Percentiles rank a stretch among this genome's conserved stretches.
These are phyloP conservation scores for Globisporangium middletonii DNA, from an alignment of 352 stramenopile species.

Conservation along the genomic window DNA sequence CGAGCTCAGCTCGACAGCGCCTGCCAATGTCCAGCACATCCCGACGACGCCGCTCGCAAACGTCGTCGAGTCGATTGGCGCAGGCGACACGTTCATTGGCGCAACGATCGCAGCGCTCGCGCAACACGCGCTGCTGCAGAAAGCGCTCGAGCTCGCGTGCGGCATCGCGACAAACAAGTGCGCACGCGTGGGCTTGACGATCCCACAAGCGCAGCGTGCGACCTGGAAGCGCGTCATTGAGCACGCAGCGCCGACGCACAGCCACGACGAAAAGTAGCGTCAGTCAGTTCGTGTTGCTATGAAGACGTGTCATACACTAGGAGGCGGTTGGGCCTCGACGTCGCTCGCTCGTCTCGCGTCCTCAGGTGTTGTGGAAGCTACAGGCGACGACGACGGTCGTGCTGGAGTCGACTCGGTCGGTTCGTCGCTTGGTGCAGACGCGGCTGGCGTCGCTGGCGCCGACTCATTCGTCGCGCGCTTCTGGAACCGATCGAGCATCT, in stretches of 20 bases:
- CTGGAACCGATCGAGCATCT: slow-evolving; percentile 7
- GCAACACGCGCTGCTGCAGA: slow-evolving; percentile 17
- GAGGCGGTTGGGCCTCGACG: too few relatives aligned
- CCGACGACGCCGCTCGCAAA: slow-evolving; percentile 21
- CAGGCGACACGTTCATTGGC: slow-evolving; percentile 71
- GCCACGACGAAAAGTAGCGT: neutral
- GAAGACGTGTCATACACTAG: too few relatives aligned
- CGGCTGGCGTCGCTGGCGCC: neutral
- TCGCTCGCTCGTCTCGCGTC: too few relatives aligned
- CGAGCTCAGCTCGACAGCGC: slow-evolving; percentile 10
- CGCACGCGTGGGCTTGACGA: slow-evolving; percentile 39
- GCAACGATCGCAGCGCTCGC: slow-evolving; percentile 46
- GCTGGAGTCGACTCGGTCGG: too few relatives aligned
- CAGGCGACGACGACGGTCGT: too few relatives aligned
- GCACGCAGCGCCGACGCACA: neutral
- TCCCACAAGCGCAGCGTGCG: slow-evolving; percentile 17
- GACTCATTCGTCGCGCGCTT: neutral
- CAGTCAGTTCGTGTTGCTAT: too few relatives aligned
- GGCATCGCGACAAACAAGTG: slow-evolving; percentile 59
- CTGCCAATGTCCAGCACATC: slow-evolving; percentile 25
- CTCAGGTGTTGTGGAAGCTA: too few relatives aligned
- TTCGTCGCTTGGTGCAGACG: neutral
- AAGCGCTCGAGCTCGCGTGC: slow-evolving; percentile 38
- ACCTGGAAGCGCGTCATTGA: slow-evolving; percentile 9
- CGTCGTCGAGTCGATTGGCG: slow-evolving; percentile 65